Evolutionary conservation across 805 yeast species (phyloP), one percentile per base, ranked within the genome.

Genomic region (Sungouiella blattae): DNA sequence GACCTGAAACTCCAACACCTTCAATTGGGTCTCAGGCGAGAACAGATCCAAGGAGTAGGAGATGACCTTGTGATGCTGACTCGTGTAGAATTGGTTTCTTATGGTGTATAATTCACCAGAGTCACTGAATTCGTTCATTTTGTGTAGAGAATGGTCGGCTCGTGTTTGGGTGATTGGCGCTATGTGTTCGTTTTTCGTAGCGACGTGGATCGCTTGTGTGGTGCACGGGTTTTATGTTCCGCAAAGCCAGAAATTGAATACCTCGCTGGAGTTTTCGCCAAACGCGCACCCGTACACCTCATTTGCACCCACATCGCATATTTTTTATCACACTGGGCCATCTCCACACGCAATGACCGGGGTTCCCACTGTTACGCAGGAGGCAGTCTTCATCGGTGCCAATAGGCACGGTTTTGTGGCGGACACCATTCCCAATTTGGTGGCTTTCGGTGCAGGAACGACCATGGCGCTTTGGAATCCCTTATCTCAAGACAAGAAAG

Each of bases 381-480:
- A 78, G 37, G 85, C 83, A 12, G 64, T 80, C 4, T 82, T 83
- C 53, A 66, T 75, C 13, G 94, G 94, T 11, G 87, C 87, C 23
- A 85, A 84, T 53, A 74, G 72, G 40, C 87, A 81, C 47, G 63
- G 78, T 4, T 75, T 72, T 40, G 77, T 73, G 5, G 71, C 80
- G 16, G 88, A 78, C 48, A 73, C 71, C 44, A 65, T 70, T 39
- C 35, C 52, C 0, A 35, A 37, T 1, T 36, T 73, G 4, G 68
- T 83, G 5, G 94, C 93, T 0, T 86, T 69, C 55, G 95, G 89
- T 6, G 87, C 93, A 0, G 75, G 77, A 1, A 69, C 64, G 28
- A 71, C 75, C 12, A 64, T 85, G 32, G 87, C 91, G 0, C 55
- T 86, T 25, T 83, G 87, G 80, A 62, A 73, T n/a, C 85, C 89